phyloP scores from a whole-genome alignment of 164 flowering plant genomes.

The Tetracentron sinense region DNA sequence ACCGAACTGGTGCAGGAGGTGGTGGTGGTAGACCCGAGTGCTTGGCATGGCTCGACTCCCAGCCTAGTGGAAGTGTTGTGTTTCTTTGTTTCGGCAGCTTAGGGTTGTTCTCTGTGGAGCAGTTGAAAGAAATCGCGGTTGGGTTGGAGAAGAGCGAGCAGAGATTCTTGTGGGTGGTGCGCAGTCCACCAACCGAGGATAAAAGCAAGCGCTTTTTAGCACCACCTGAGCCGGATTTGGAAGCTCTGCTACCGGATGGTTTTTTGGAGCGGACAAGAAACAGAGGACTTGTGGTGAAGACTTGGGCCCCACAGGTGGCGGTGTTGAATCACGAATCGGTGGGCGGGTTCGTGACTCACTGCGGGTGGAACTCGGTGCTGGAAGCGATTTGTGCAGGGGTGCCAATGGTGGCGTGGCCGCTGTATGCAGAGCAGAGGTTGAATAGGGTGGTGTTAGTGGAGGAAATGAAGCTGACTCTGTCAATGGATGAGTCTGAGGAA shows the following conservation, averaged over 20 bases:
- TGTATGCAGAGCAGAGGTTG: too few relatives aligned
- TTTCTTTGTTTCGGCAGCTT: too few relatives aligned
- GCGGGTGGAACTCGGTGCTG: too few relatives aligned
- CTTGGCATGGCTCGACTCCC: too few relatives aligned
- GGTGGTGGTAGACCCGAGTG: constrained; percentile 3
- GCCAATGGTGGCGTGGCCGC: constrained; percentile 17
- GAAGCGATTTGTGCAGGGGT: constrained; percentile 12
- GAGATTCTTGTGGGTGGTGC: constrained; percentile 17
- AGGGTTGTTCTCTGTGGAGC: constrained; percentile 8
- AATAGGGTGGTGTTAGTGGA: too few relatives aligned
- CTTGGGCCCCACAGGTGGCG: constrained; percentile 20
- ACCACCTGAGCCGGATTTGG: constrained; percentile 12
- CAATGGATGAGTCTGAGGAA: too few relatives aligned
- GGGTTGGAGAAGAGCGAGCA: too few relatives aligned
- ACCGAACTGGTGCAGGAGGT: not conserved
- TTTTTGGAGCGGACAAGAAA: constrained; percentile 19
- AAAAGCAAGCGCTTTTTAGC: not conserved
- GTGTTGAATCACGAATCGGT: too few relatives aligned
- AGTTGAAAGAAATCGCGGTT: constrained; percentile 19
- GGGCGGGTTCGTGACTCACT: too few relatives aligned
- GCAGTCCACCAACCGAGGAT: constrained; percentile 15
- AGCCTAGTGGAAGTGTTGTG: too few relatives aligned
- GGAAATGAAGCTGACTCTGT: too few relatives aligned
- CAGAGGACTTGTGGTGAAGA: constrained; percentile 16
- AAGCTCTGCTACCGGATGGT: constrained; percentile 17